Base-by-base conservation (phyloP, 495 filamentous ascomycete species). In the Trichoderma asperelloides region DNA sequence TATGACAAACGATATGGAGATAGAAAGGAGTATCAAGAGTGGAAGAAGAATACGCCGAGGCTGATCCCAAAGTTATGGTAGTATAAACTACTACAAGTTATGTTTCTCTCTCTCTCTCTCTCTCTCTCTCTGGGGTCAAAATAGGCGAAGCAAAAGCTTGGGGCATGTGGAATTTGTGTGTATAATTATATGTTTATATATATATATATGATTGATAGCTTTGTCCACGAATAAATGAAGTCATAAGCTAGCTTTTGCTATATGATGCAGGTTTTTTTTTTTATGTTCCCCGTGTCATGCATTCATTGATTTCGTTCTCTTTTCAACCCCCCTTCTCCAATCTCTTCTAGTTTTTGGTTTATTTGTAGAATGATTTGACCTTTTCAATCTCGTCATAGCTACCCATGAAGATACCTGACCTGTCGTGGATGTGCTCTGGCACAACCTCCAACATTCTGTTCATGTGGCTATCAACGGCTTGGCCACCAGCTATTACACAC, bases 341-440 rank as follows among this genome's bases (percentile, higher is more conserved):
- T 62, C n/a, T 66, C 33, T 37, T 37, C 33, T 15, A 15, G 2
- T 2, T 18, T 9, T 18, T 21, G 2, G 3, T 5, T 76, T 69
- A 76, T 70, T 78, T 80, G 68, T 80, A 77, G 68, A 86, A 82
- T 51, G 87, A 83, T 75, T 96, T 96, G 68, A 97, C 90, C 84
- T 96, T 97, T 79, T 96, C 90, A 28, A 98, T 87, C 84, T 98
- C 95, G 67, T 96, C 90, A 69, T 90, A 90, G 65, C 91, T 96
- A 68, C 95, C 95, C 80, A 98, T 84, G 83, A 94, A 98, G 72
- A 98, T 97, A 71, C 95, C 95, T 27, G 92, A 92, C 72, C 89
- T 87, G 80, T 98, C 95, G 75, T 98, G 95, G 71, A 98, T 98
- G 75, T 91, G 85, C 77, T 97, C 90, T 0, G 95, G 95, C 2